Conservation (phyloP, 2,329 filamentous ascomycete genomes). For the Ceratocystis lukuohia region DNA sequence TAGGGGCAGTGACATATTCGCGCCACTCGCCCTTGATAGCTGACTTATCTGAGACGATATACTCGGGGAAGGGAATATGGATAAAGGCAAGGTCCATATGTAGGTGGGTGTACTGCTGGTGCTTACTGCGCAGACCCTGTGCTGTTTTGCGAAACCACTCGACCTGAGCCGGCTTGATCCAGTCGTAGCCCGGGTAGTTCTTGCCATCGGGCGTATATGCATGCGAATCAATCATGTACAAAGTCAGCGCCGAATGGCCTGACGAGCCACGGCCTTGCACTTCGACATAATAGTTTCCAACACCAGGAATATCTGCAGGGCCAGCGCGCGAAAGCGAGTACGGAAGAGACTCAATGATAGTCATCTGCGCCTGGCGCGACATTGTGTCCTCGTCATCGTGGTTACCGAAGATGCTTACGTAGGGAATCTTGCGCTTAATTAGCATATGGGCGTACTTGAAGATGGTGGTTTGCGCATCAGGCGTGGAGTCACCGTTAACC, state of each 20-base stretch:
- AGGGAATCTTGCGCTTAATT: conserved; percentile 77
- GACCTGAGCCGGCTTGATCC: conserved; percentile 89
- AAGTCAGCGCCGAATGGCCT: conserved; percentile 76
- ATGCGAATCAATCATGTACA: conserved; percentile 94
- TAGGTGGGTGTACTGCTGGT: conserved; percentile 74
- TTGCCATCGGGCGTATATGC: conserved; percentile 81
- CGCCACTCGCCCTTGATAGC: conserved; percentile 51
- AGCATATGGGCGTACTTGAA: conserved; percentile 85
- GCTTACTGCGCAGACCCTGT: conserved; percentile 57
- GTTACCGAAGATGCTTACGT: conserved; percentile 90
- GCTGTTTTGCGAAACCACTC: conserved; percentile 83
- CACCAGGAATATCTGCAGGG: conserved; percentile 69
- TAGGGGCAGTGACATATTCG: conserved; percentile 75
- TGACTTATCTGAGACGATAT: conserved; percentile 49
- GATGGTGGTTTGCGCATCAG: conserved; percentile 81
- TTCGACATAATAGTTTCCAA: conserved; percentile 92
- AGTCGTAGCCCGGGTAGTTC: conserved; percentile 86
- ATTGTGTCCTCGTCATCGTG: conserved; percentile 88
- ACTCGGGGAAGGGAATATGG: conserved; percentile 91
- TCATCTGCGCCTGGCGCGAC: conserved; percentile 66
- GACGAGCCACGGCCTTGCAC: conserved; percentile 66
- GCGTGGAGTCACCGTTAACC: conserved; percentile 84
- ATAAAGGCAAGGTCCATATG: conserved; percentile 97
- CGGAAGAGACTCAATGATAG: conserved; percentile 70
- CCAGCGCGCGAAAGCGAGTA: conserved; percentile 80